Base-by-base conservation (phyloP, 2,329 filamentous ascomycete species). In the Periglandula ipomoeae region DNA sequence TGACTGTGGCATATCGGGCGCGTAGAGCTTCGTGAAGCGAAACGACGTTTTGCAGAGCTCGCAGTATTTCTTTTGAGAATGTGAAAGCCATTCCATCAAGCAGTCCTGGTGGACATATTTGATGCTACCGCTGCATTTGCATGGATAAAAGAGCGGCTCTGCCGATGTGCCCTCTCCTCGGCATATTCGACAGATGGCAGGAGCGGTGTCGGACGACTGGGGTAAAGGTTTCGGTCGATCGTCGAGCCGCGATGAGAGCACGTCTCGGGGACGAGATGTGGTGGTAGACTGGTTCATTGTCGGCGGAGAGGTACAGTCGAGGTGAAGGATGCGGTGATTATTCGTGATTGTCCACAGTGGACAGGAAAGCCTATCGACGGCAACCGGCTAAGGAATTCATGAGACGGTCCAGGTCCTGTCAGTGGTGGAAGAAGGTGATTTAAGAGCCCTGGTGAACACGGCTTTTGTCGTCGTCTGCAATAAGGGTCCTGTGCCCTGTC, bases 51-150 rank as follows among this genome's bases (percentile, higher is more conserved):
- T 98, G 81, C 93, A 98, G 32, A 98, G 82, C 72, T 98, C 93
- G 75, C 94, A 98, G 73, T 98, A 87, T 68, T 97, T 97, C 79
- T 98, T 98, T 65, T 98, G 90, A 2, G 93, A 97, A 67, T 98
- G 94, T 44, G 89, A 91, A 20, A 98, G 76, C 93, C 93, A 98
- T 69, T 97, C 90, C 85, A 98, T 95, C 68, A 98, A 72, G 65
- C 93, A 98, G 65, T 94, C 87, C 68, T 98, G 93, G 66, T 98
- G 93, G 53, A 98, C 93, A 61, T 86, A 95, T 71, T 95, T 96
- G 71, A 98, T 98, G 70, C 91, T 97, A 50, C 93, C 93, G 63
- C 89, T 96, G 72, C 93, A 98, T 74, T 96, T 96, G 82, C 93
- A 98, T 5, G 93, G 93, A 63, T 94, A 93, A 72, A 95, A 98